A percentile compares a stretch with the other conserved stretches of the same genome.
These are phyloP conservation scores for Boletus insuetus DNA, from an alignment of 768 basidiomycete genomes.

Conservation along the genomic window DNA sequence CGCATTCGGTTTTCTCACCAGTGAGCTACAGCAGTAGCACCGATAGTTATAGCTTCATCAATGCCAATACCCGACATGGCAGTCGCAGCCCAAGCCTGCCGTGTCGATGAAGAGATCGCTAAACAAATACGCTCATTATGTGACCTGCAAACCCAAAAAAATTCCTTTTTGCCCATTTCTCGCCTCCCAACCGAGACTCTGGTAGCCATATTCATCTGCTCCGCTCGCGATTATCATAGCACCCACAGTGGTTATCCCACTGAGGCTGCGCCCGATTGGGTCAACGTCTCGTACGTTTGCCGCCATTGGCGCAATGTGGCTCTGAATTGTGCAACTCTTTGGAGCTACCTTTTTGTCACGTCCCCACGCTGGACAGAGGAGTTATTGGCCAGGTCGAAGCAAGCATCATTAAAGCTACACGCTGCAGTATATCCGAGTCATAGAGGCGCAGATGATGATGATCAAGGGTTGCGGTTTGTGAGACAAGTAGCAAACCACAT, in stretches of 20 bases:
- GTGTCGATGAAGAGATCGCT: not conserved
- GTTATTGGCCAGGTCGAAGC: conserved; percentile 43
- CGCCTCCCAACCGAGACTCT: conserved; percentile 17
- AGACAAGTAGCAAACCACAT: not conserved
- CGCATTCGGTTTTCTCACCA: no score
- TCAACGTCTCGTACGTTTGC: conserved; percentile 14
- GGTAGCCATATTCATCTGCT: conserved; percentile 9
- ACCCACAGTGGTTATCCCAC: no score
- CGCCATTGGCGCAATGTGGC: conserved; percentile 43
- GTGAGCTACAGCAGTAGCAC: no score
- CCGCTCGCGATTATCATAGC: not conserved
- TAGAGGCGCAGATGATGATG: no score
- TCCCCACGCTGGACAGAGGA: conserved; percentile 37
- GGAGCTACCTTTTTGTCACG: conserved; percentile 33
- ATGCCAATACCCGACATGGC: no score
- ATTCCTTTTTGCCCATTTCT: conserved; percentile 3
- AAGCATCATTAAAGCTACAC: conserved; percentile 26
- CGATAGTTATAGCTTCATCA: no score
- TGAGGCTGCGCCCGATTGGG: not conserved
- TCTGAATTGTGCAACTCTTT: conserved; percentile 38
- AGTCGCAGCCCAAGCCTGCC: no score
- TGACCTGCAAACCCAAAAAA: conserved; percentile 2
- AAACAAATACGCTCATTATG: not conserved
- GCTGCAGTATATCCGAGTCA: no score
- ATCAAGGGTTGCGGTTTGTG: no score